Base-by-base conservation (phyloP, 176 grass and related monocot genomes). In the Musa acuminata region DNA sequence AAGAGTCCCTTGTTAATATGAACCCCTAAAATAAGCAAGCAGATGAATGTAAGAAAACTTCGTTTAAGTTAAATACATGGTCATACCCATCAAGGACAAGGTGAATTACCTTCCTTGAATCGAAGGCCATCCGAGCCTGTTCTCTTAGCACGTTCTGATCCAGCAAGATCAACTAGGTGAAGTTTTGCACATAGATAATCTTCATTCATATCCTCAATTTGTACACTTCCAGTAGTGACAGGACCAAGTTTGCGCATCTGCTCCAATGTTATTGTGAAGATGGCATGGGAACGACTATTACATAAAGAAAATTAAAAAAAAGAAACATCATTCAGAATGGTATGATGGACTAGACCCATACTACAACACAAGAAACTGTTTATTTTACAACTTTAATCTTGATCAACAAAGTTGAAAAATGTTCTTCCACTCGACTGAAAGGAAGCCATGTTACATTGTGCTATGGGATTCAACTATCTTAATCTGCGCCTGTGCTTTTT, bases 221-320 rank as follows among this genome's bases (percentile, higher is more conserved):
- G 84, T 72, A 85, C 75, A 80, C 88, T 88, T 58, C 91, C 91
- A 79, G 79, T 69, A 77, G 80, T 72, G 79, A 87, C 82, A 74
- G 87, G 82, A 55, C 93, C 91, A 88, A 83, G 67, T 91, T 95
- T 99, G 64, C 91, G 86, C 91, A 99, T 95, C 88, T 99, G 96
- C 90, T 99, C 96, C 86, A 99, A 95, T 87, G 96, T 99, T 84
- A 99, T 99, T 85, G 96, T 99, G 84, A 99, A 99, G 86, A 99
- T 99, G 81, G 91, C 96, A 95, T 99, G 96, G 86, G 96, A 99
- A 91, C 96, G 91, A 84, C 96, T 99, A 89, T 89, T 82, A 14
- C 51, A 55, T 11, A 29, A 74, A 71, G 49, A 74, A 74, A 55
- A 27, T n/a, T 11, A 2, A 29, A 29, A 48, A 17, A n/a, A 13